phyloP scores from a whole-genome alignment of 192 early-diverging fungal genomes.

The Helicostylum pulchrum region DNA sequence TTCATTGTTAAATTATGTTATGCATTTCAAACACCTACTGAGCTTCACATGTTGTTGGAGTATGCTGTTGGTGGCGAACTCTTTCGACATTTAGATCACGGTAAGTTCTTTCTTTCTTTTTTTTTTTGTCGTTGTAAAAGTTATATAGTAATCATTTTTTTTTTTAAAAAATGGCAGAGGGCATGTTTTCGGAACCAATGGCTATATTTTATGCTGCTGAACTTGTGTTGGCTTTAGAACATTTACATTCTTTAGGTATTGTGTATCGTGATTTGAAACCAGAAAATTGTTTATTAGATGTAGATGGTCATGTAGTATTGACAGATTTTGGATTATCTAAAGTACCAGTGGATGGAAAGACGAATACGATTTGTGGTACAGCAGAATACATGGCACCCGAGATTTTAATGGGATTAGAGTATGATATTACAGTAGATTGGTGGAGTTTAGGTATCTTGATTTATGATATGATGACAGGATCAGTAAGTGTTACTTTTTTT shows the following conservation, averaged over 20 bases:
- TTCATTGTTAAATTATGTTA: constrained; percentile 92
- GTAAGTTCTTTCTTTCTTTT: constrained; percentile 36
- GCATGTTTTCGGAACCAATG: constrained; percentile 71
- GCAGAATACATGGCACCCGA: constrained; percentile 74
- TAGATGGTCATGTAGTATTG: constrained; percentile 77
- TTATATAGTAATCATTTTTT: background rate
- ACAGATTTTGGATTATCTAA: constrained; percentile 94
- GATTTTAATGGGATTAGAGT: constrained; percentile 55
- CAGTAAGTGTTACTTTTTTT: constrained; percentile 48
- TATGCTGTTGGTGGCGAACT: constrained; percentile 91
- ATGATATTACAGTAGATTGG: constrained; percentile 80
- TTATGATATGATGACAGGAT: constrained; percentile 88
- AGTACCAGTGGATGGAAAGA: constrained; percentile 49
- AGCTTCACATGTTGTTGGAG: constrained; percentile 83
- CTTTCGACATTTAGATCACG: constrained; percentile 75
- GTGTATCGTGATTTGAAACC: constrained; percentile 84
- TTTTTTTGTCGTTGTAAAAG: too few species aligned
- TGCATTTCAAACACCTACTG: constrained; percentile 85
- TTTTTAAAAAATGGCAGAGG: constrained; percentile 31
- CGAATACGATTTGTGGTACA: constrained; percentile 70
- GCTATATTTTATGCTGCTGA: constrained; percentile 86
- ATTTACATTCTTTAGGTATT: constrained; percentile 84
- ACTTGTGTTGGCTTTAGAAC: constrained; percentile 78
- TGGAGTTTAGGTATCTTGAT: constrained; percentile 88
- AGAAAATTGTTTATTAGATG: constrained; percentile 68